Evolutionary conservation across 352 stramenopile genomes (phyloP), one percentile per base, ranked within the genome.

Genomic region (Thraustochytrium sp.): DNA sequence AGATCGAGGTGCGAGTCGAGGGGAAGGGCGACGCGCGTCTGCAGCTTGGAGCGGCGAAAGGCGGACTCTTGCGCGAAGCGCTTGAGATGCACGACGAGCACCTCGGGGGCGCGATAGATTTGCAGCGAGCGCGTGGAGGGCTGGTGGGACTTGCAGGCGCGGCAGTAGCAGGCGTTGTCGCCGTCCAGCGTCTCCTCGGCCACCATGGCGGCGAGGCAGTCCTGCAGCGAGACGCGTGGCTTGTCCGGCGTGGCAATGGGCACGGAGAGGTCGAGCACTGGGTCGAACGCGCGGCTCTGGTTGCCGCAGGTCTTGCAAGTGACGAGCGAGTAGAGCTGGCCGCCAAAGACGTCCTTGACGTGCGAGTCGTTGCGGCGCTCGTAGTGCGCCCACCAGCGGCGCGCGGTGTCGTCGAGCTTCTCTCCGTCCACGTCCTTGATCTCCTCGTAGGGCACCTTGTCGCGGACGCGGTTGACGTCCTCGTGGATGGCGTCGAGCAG

Each of bases 271-370:
- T 80, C 68, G 31, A 80, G 68, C 23, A 80, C 40, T n/a, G 68
- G 68, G 38, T 80, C 68, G 38, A 80, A 80, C 5, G 68, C 68
- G 3, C 23, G 13, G 51, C 68, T 80, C 37, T 64, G 42, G 38
- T 68, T 46, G 29, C 53, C 53, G 38, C 68, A 80, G n/a, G 42
- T 53, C 13, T 80, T 63, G 54, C 92, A 96, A 44, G 91, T 95
- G 75, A 96, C 89, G 49, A 94, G 90, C 56, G 89, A 94, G 9
- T 92, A 90, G n/a, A 96, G 82, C 85, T 96, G 92, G 2, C 91
- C 92, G 89, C 94, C 93, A 34, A 94, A 96, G 63, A 95, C 89
- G 55, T 96, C 92, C 3, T 94, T 91, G 36, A 96, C 93, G 49
- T 95, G 85, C 42, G 91, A 95, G 76, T 95, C 91, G 82, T 96